Percentiles rank a stretch among this genome's conserved stretches.
Evolutionary conservation across 2,329 filamentous ascomycete species (phyloP).

Genomic region (Huntiella bhutanensis): DNA sequence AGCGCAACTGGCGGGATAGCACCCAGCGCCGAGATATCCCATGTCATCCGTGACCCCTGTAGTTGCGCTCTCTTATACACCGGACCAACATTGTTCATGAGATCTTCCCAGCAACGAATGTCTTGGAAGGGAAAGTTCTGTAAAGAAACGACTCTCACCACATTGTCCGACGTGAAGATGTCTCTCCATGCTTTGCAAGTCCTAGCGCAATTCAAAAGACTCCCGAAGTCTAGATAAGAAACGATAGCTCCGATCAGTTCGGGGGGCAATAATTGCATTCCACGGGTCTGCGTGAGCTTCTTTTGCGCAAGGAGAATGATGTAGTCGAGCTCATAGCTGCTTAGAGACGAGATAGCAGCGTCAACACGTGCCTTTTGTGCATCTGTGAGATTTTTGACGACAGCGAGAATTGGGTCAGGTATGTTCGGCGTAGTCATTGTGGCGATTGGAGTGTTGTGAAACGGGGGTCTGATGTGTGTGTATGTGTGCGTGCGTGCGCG

Average conservation of each 20-base stretch:
- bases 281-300: neutral
- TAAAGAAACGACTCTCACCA: neutral
- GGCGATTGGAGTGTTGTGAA: too few species aligned
- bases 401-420: too few species aligned
- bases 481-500: too few species aligned
- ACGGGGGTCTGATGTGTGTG: too few species aligned
- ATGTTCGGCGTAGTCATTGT: too few species aligned
- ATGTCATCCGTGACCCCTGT: neutral
- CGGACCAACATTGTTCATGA: neutral
- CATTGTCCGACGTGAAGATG: neutral
- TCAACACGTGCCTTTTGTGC: too few species aligned
- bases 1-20: neutral
- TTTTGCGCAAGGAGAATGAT: neutral
- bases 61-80: too few species aligned
- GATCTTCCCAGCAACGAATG: neutral
- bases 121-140: neutral
- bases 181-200: constrained; percentile 1
- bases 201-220: neutral
- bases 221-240: neutral
- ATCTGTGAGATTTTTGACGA: too few species aligned
- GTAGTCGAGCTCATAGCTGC: neutral
- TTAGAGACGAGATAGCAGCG: neutral
- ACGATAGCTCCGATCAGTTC: constrained; percentile 1
- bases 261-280: neutral
- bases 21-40: constrained; percentile 1